Evolutionary conservation across 208 protist species (phyloP).

Genomic region (Leishmania martiniquensis): DNA sequence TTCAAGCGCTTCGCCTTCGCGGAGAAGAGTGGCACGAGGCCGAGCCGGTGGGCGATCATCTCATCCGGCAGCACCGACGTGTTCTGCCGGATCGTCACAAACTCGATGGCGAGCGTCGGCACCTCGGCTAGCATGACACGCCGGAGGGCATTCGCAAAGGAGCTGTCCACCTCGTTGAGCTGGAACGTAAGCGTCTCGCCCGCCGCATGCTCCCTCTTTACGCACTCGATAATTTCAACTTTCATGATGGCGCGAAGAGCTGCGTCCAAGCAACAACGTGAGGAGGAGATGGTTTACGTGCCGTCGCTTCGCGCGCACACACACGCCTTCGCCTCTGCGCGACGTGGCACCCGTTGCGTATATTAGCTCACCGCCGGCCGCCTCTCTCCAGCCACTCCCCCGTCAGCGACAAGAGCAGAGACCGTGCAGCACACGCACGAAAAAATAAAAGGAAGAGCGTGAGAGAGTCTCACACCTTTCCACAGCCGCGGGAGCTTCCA

Average conservation of each 20-base stretch:
- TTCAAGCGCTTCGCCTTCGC: conserved; percentile 85
- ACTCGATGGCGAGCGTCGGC: conserved; percentile 98
- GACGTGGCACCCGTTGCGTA: not conserved
- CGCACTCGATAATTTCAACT: conserved; percentile 82
- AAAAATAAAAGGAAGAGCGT: not conserved
- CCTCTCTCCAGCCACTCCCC: not conserved
- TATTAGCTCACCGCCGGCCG: not conserved
- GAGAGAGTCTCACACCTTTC: not conserved
- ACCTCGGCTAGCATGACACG: conserved; percentile 99
- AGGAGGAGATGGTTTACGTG: not conserved
- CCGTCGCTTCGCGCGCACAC: not conserved
- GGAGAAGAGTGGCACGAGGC: conserved; percentile 96
- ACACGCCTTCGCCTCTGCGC: not conserved
- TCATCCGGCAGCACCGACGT: conserved; percentile 98
- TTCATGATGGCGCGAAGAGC: conserved; percentile 40
- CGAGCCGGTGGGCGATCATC: conserved; percentile 98
- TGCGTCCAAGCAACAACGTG: not conserved
- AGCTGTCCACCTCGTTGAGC: conserved; percentile 87
- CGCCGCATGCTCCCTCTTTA: conserved; percentile 73
- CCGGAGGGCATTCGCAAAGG: conserved; percentile 97
- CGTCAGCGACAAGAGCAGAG: not conserved
- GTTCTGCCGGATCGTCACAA: conserved; percentile 95
- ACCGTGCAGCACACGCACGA: too few species aligned
- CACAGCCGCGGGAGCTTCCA: too few species aligned
- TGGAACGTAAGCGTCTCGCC: conserved; percentile 92